phyloP scores from a whole-genome alignment of 169 alveolate genomes.

The Fabrea salina region DNA sequence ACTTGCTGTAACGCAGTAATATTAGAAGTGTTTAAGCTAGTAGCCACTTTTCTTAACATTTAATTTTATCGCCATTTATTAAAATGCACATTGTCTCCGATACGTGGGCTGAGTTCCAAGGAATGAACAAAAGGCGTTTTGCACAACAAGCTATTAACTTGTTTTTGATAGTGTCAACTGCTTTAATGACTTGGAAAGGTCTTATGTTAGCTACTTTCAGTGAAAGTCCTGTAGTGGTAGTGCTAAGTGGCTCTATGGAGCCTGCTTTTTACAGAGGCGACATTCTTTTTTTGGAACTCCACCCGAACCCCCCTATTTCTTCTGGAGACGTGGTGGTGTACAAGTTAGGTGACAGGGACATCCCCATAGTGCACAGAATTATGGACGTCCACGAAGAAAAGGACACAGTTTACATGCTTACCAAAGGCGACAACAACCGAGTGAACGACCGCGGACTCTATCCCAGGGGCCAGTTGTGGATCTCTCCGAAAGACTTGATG shows the following conservation, averaged over 20 bases:
- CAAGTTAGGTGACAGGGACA: constrained; percentile 85
- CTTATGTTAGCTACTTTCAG: constrained; percentile 82
- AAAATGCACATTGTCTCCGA: constrained; percentile 18
- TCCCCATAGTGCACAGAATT: constrained; percentile 95
- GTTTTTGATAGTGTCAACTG: constrained; percentile 60
- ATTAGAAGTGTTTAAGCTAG: too few relatives aligned
- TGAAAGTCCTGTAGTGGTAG: constrained; percentile 94
- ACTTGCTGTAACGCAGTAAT: too few relatives aligned
- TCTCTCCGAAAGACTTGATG: constrained; percentile 76
- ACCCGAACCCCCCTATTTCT: constrained; percentile 55
- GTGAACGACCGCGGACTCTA: constrained; percentile 94
- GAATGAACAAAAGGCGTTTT: constrained; percentile 3
- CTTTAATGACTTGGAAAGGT: constrained; percentile 93
- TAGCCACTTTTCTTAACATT: too few relatives aligned
- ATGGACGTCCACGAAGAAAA: constrained; percentile 72
- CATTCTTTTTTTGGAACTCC: constrained; percentile 79
- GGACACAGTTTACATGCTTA: constrained; percentile 78
- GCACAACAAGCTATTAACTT: constrained; percentile 4
- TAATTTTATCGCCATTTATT: too few relatives aligned
- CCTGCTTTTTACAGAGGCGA: constrained; percentile 95
- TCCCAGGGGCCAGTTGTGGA: constrained; percentile 80
- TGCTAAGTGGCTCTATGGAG: constrained; percentile 93
- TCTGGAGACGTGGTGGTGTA: constrained; percentile 78
- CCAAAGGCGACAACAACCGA: constrained; percentile 94
- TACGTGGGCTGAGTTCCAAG: constrained; percentile 6